Evolutionary conservation across 73 alveolate genomes (phyloP).

Genomic region (Effrenium voratum): DNA sequence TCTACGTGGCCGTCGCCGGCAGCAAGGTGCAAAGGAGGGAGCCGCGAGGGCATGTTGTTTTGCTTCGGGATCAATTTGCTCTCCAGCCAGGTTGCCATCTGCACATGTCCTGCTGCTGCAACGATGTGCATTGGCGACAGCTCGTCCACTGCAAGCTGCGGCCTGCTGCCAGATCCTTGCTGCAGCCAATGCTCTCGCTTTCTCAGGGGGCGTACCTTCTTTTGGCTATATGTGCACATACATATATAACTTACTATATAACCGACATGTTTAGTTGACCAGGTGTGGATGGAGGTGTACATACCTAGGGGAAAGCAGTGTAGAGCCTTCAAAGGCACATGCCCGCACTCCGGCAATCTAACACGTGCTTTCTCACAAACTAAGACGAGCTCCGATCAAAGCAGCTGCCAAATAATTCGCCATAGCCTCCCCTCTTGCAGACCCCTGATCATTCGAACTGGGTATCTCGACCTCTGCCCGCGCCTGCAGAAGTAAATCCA

Average conservation of each 20-base stretch:
- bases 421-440: slow-evolving; percentile 34
- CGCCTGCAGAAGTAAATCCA: neutral
- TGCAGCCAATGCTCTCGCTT: no score
- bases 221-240: no score
- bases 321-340: neutral
- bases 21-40: slow-evolving; percentile 49
- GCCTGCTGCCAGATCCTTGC: slow-evolving; percentile 59
- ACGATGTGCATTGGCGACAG: slow-evolving; percentile 30
- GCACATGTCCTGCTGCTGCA: slow-evolving; percentile 25
- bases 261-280: no score
- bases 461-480: neutral
- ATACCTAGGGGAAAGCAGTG: neutral
- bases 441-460: neutral
- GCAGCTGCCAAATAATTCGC: slow-evolving; percentile 59
- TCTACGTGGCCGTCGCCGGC: slow-evolving; percentile 39
- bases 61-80: neutral
- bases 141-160: slow-evolving; percentile 25
- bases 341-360: no score
- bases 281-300: no score
- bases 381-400: slow-evolving; percentile 5
- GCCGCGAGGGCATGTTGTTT: neutral
- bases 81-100: slow-evolving; percentile 7
- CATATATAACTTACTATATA: no score
- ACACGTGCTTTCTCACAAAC: neutral
- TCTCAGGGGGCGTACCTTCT: no score